Conservation (phyloP, 164 flowering plant species). For the Annona cherimola region DNA sequence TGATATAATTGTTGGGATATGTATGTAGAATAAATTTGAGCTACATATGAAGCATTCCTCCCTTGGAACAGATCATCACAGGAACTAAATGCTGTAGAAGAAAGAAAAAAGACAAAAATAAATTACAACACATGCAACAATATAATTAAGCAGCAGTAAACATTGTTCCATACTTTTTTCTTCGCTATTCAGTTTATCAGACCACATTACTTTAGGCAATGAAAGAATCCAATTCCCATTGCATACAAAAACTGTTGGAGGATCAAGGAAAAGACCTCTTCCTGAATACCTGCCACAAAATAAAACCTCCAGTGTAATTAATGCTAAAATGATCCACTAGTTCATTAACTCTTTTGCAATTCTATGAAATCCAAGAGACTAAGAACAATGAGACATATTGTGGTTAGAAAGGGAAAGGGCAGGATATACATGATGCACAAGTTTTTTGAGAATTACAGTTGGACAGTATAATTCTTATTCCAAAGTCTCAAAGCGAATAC, state of each 20-base stretch:
- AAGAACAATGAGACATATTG: too few species aligned
- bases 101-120: constrained; percentile 4
- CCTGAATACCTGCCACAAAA: constrained; percentile 72
- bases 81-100: constrained; percentile 55
- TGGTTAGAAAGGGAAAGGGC: too few species aligned
- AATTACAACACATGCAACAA: constrained; percentile 6
- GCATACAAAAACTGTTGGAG: constrained; percentile 63
- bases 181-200: constrained; percentile 19
- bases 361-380: too few species aligned
- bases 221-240: constrained; percentile 54
- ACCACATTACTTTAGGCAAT: constrained; percentile 43
- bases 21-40: constrained; percentile 46
- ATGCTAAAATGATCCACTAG: too few species aligned
- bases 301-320: background rate
- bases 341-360: too few species aligned
- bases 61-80: constrained; percentile 52
- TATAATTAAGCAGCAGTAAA: constrained; percentile 2
- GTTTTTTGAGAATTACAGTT: too few species aligned
- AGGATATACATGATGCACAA: too few species aligned
- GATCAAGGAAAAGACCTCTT: constrained; percentile 85
- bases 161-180: constrained; percentile 38
- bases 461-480: too few species aligned
- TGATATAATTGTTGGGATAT: constrained; percentile 44
- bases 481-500: too few species aligned
- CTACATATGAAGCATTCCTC: constrained; percentile 49